phyloP scores from a whole-genome alignment of 2,329 filamentous ascomycete genomes.

The Intubia oerlemansii region DNA sequence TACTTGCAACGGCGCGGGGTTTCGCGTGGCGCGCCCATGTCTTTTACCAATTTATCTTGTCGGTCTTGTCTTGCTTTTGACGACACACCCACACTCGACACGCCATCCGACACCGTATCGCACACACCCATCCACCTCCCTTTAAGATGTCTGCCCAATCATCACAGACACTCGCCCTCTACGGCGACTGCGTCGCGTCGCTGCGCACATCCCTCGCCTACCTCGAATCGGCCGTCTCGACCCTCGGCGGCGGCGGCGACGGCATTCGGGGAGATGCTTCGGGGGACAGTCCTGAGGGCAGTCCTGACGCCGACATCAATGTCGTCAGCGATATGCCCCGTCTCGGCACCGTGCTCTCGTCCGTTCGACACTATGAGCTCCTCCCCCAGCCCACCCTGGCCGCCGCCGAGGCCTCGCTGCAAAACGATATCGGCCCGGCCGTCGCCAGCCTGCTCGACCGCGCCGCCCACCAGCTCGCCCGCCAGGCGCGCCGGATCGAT shows the following conservation, averaged over 20 bases:
- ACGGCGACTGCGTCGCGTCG: conserved; percentile 36
- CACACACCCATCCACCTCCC: not conserved
- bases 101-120: not conserved
- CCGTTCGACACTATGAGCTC: conserved; percentile 68
- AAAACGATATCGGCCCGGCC: conserved; percentile 78
- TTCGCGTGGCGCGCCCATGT: no score
- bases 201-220: conserved; percentile 37
- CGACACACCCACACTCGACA: not conserved
- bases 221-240: conserved; percentile 37
- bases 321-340: conserved; percentile 33
- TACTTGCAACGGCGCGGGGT: no score
- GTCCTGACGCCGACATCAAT: not conserved
- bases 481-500: conserved; percentile 64
- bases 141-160: not conserved
- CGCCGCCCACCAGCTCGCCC: conserved; percentile 66
- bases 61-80: no score
- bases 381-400: conserved; percentile 69
- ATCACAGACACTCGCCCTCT: conserved; percentile 13
- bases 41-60: no score
- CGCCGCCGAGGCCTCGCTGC: conserved; percentile 62
- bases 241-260: conserved; percentile 22
- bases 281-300: no score
- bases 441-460: conserved; percentile 59
- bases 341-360: conserved; percentile 32
- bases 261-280: no score